phyloP scores from a whole-genome alignment of 257 asterid genomes.

The Solanum okadae region DNA sequence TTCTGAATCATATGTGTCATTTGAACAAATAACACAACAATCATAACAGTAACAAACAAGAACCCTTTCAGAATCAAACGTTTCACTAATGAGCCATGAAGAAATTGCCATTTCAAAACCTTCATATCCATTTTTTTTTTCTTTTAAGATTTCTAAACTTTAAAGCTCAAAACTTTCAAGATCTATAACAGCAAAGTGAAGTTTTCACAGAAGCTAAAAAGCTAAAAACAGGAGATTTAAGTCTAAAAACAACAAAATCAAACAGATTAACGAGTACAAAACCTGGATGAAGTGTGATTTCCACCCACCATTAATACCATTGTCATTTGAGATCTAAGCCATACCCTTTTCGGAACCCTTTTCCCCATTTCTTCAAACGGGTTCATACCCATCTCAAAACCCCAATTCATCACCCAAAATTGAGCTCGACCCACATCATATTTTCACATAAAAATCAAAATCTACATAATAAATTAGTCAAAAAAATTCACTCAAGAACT shows the following conservation, averaged over 20 bases:
- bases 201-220: slow-evolving; percentile 7
- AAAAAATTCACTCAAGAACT: not conserved
- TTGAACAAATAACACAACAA: slow-evolving; percentile 35
- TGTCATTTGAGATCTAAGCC: slow-evolving; percentile 59
- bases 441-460: not conserved
- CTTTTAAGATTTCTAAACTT: not conserved
- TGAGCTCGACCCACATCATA: not conserved
- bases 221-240: slow-evolving; percentile 8
- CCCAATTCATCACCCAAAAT: slow-evolving; percentile 12
- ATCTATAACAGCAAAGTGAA: slow-evolving; percentile 1
- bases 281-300: slow-evolving; percentile 95
- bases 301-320: slow-evolving; percentile 90
- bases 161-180: slow-evolving; percentile 5
- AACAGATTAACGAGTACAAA: slow-evolving; percentile 70
- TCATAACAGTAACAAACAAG: slow-evolving; percentile 41
- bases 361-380: slow-evolving; percentile 35
- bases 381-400: slow-evolving; percentile 13
- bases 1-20: slow-evolving; percentile 34
- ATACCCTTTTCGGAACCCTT: slow-evolving; percentile 45
- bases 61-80: slow-evolving; percentile 48
- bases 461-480: not conserved
- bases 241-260: slow-evolving; percentile 3
- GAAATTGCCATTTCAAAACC: slow-evolving; percentile 40
- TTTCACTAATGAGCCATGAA: slow-evolving; percentile 39
- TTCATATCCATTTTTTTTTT: slow-evolving; percentile 35